phyloP scores from a whole-genome alignment of 805 yeast species.

The Candida piceae region DNA sequence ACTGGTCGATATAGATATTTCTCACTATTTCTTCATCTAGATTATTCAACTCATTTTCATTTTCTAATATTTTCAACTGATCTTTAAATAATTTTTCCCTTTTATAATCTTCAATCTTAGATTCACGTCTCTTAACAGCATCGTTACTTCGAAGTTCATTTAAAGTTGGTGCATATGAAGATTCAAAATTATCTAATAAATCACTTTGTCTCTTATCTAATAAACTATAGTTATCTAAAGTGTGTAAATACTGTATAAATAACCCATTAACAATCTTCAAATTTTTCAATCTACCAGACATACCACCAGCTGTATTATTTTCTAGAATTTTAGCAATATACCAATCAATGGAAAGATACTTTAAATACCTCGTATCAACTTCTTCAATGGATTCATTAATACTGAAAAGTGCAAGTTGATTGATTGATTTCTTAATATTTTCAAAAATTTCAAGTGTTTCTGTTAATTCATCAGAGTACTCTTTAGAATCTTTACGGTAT shows the following conservation, averaged over 20 bases:
- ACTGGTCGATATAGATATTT: conserved; percentile 48
- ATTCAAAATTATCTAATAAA: conserved; percentile 37
- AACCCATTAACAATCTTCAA: conserved; percentile 39
- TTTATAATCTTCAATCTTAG: conserved; percentile 66
- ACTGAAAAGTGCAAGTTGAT: conserved; percentile 58
- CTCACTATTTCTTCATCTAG: conserved; percentile 65
- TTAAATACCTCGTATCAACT: conserved; percentile 55
- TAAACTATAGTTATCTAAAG: conserved; percentile 40
- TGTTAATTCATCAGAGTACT: conserved; percentile 10
- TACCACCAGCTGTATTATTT: conserved; percentile 19
- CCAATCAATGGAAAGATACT: conserved; percentile 55
- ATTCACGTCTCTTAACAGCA: conserved; percentile 52
- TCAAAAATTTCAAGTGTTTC: conserved; percentile 8
- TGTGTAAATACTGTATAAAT: conserved; percentile 41
- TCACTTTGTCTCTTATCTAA: conserved; percentile 32
- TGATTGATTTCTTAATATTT: conserved; percentile 31
- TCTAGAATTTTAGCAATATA: conserved; percentile 44
- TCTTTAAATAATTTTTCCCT: conserved; percentile 48
- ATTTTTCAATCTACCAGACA: conserved; percentile 26
- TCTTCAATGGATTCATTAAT: conserved; percentile 69
- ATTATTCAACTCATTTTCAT: conserved; percentile 30
- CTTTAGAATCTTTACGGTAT: conserved; percentile 19
- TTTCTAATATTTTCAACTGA: conserved; percentile 38
- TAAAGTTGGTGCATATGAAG: conserved; percentile 36
- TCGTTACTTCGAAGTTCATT: conserved; percentile 32